Conservation (phyloP, 2,329 filamentous ascomycete species). For the Lithohypha guttulata region DNA sequence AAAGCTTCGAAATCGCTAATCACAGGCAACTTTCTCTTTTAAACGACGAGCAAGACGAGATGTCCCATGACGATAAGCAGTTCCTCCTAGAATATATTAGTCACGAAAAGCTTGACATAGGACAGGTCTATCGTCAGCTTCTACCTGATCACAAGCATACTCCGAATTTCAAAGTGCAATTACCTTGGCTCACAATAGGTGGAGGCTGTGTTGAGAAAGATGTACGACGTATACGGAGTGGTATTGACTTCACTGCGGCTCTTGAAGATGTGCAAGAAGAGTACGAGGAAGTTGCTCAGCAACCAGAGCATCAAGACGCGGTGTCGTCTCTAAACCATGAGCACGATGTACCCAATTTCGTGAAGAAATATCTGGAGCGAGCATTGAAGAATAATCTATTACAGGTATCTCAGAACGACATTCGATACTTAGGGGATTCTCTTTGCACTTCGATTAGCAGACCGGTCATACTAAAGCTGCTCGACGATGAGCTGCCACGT, state of each 20-base stretch:
- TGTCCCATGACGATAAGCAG: constrained; percentile 5
- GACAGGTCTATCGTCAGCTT: constrained; percentile 17
- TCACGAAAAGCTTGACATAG: not conserved
- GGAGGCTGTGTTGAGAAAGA: constrained; percentile 36
- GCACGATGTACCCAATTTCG: too few relatives aligned
- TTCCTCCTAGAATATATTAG: not conserved
- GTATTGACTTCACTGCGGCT: constrained; percentile 12
- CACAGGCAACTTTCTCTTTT: not conserved
- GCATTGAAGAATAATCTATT: not conserved
- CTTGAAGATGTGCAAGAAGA: constrained; percentile 4
- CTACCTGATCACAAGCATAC: constrained; percentile 20
- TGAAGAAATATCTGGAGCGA: not conserved
- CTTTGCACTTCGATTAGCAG: not conserved
- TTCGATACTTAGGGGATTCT: not conserved
- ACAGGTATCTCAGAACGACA: not conserved
- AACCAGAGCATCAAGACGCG: too few relatives aligned
- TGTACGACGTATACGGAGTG: constrained; percentile 29
- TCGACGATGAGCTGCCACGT: not conserved
- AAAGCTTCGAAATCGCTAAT: not conserved
- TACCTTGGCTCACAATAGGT: constrained; percentile 28
- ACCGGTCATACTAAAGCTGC: not conserved
- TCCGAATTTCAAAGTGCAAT: constrained; percentile 32
- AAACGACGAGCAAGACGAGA: not conserved
- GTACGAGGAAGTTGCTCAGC: not conserved
- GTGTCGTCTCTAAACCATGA: too few relatives aligned